Percentiles rank a stretch among this genome's conserved stretches.
phyloP scores from a whole-genome alignment of 2,329 filamentous ascomycete species.

The Ampelomyces quisqualis region DNA sequence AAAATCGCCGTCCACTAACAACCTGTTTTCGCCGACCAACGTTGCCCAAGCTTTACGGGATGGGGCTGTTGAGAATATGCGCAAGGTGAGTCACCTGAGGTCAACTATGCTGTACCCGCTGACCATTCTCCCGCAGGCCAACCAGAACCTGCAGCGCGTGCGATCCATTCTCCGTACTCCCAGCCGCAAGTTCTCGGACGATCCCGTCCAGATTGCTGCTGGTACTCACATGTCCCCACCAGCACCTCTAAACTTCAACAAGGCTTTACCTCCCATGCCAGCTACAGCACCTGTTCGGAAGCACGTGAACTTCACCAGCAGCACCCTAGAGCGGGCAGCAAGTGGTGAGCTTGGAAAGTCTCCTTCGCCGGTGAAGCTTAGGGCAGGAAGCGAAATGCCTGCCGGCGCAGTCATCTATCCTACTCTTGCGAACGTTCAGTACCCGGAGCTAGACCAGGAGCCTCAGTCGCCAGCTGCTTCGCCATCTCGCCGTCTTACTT shows the following conservation, averaged over 20 bases:
- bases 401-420: conserved; percentile 37
- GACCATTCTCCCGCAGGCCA: conserved; percentile 26
- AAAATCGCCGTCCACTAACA: conserved; percentile 56
- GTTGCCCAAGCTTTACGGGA: conserved; percentile 40
- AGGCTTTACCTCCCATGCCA: conserved; percentile 54
- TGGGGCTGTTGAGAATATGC: conserved; percentile 41
- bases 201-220: conserved; percentile 60
- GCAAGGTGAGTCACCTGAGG: conserved; percentile 30
- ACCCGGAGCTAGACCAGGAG: conserved; percentile 40
- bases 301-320: conserved; percentile 77
- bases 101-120: not conserved
- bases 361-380: conserved; percentile 40
- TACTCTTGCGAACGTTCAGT: conserved; percentile 34
- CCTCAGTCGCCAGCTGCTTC: conserved; percentile 28
- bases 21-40: conserved; percentile 42
- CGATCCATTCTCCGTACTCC: conserved; percentile 65
- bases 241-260: conserved; percentile 47
- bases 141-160: conserved; percentile 55
- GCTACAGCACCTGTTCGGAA: conserved; percentile 74
- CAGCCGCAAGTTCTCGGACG: conserved; percentile 59
- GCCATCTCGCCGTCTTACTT: conserved; percentile 39
- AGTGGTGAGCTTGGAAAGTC: conserved; percentile 37
- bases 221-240: conserved; percentile 58
- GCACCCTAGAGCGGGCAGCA: conserved; percentile 55
- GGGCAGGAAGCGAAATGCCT: conserved; percentile 38